These are phyloP conservation scores for Podospora conica DNA, from an alignment of 495 filamentous ascomycete genomes.

Conservation along the genomic window DNA sequence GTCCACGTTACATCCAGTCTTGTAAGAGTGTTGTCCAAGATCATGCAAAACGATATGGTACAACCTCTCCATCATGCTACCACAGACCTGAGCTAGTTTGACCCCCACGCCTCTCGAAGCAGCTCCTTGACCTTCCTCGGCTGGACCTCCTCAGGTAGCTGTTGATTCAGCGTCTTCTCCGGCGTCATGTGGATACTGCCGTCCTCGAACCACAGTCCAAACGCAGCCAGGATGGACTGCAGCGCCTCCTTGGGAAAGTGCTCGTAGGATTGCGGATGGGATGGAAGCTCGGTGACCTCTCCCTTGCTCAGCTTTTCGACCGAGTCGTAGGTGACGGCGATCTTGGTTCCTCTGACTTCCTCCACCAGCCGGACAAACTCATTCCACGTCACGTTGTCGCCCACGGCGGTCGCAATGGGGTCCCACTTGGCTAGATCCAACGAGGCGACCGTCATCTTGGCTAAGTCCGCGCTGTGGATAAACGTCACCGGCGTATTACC, in stretches of 20 bases:
- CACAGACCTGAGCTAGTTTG: neutral
- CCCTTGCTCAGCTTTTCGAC: conserved; percentile 42
- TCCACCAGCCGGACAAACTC: conserved; percentile 42
- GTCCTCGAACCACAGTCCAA: conserved; percentile 25
- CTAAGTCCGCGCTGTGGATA: conserved; percentile 50
- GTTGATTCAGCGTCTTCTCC: conserved; percentile 10
- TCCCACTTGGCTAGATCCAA: conserved; percentile 46
- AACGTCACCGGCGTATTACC: conserved; percentile 44
- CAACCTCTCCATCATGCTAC: no score
- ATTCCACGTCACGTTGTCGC: conserved; percentile 46
- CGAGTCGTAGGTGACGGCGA: conserved; percentile 44
- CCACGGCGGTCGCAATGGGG: conserved; percentile 27
- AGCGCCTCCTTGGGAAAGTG: conserved; percentile 32
- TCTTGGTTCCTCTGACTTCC: conserved; percentile 45
- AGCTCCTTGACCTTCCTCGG: conserved; percentile 5
- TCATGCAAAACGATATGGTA: no score
- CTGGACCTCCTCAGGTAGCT: neutral
- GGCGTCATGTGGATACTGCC: conserved; percentile 26
- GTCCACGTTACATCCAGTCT: no score
- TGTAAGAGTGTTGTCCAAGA: no score
- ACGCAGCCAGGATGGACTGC: conserved; percentile 27
- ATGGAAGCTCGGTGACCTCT: conserved; percentile 42
- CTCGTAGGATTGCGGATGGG: conserved; percentile 27
- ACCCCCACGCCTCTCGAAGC: conserved; percentile 2
- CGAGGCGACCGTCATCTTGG: conserved; percentile 40